Conservation (phyloP, 129 eudicot genomes). For the Helianthus annuus region DNA sequence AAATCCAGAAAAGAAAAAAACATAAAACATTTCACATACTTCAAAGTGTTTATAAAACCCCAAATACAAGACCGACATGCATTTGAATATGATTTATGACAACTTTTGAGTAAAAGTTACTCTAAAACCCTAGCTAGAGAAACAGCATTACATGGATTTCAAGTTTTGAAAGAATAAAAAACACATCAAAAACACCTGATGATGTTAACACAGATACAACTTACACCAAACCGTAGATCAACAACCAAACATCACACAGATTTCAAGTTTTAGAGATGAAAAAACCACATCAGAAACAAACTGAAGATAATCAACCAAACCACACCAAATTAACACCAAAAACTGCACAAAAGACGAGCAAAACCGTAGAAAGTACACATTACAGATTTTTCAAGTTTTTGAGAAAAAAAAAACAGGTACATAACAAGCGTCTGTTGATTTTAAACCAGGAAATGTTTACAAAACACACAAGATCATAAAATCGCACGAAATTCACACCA, state of each 20-base stretch:
- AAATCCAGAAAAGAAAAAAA: neutral
- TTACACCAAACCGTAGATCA: neutral
- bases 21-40: too few species aligned
- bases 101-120: neutral
- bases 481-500: too few species aligned
- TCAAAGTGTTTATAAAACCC: too few species aligned
- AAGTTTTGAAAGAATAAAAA: neutral
- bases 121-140: neutral
- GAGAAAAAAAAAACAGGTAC: neutral
- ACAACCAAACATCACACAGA: neutral
- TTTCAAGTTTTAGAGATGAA: neutral
- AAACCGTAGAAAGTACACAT: too few species aligned
- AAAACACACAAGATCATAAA: too few species aligned
- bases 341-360: too few species aligned
- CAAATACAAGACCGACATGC: neutral
- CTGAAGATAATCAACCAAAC: neutral
- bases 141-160: conserved; percentile 18
- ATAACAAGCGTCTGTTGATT: too few species aligned
- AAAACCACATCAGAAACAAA: too few species aligned
- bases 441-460: too few species aligned
- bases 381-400: neutral
- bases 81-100: neutral
- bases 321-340: conserved; percentile 5
- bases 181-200: neutral
- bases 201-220: neutral